These are phyloP conservation scores for Monosporozyma unispora DNA, from an alignment of 805 yeast genomes.

Conservation along the genomic window DNA sequence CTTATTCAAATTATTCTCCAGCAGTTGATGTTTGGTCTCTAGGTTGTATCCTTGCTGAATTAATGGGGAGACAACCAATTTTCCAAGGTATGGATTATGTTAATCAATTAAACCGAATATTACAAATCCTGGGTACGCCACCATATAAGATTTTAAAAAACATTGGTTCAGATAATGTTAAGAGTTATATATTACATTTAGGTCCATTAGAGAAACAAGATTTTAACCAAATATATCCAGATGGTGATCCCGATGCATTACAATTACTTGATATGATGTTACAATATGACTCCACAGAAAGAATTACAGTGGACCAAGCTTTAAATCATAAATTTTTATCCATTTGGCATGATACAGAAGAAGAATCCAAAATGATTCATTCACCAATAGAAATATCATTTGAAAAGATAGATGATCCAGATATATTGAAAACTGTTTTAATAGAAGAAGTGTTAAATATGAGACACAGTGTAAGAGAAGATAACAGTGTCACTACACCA, in stretches of 20 bases:
- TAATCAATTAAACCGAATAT: conserved; percentile 81
- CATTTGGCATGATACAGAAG: conserved; percentile 87
- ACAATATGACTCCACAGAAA: conserved; percentile 71
- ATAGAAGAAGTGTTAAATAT: conserved; percentile 69
- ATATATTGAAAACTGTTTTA: conserved; percentile 65
- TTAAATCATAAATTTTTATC: conserved; percentile 76
- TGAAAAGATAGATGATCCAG: conserved; percentile 77
- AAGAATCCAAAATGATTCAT: conserved; percentile 70
- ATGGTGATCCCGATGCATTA: conserved; percentile 75
- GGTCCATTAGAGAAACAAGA: conserved; percentile 74
- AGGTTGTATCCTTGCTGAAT: conserved; percentile 91
- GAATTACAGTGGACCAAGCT: conserved; percentile 84
- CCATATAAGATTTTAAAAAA: conserved; percentile 53
- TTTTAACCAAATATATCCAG: conserved; percentile 59
- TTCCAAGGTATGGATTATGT: conserved; percentile 94
- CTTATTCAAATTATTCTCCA: conserved; percentile 87
- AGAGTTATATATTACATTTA: conserved; percentile 76
- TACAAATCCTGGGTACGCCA: conserved; percentile 84
- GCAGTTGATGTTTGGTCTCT: conserved; percentile 97
- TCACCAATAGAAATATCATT: conserved; percentile 64
- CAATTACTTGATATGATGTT: conserved; percentile 71
- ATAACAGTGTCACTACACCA: conserved; percentile 4
- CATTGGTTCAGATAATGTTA: conserved; percentile 81
- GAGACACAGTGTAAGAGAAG: conserved; percentile 62
- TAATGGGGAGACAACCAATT: conserved; percentile 83